phyloP scores from a whole-genome alignment of 1,284 basidiomycete genomes.

The Polyporus tsugae region DNA sequence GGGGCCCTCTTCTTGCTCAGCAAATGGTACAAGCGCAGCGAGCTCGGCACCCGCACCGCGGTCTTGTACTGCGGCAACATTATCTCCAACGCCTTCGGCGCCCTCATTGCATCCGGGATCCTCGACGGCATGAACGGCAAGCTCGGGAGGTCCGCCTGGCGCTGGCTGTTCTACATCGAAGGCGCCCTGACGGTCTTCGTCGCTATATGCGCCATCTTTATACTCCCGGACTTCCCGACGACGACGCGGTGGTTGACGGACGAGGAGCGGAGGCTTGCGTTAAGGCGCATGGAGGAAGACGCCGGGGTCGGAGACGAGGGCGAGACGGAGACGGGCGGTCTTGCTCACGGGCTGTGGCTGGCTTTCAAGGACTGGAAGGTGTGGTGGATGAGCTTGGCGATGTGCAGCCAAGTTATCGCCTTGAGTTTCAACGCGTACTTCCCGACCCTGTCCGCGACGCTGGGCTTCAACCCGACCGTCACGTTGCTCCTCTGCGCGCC shows the following conservation, averaged over 20 bases:
- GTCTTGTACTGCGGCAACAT: conserved; percentile 78
- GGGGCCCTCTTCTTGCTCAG: conserved; percentile 69
- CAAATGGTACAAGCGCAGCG: conserved; percentile 76
- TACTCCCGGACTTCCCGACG: conserved; percentile 82
- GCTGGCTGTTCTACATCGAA: conserved; percentile 80
- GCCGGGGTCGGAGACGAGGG: conserved; percentile 57
- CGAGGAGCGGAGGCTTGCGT: conserved; percentile 70
- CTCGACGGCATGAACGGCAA: conserved; percentile 74
- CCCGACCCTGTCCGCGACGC: conserved; percentile 72
- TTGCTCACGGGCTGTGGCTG: conserved; percentile 57
- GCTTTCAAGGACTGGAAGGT: conserved; percentile 79
- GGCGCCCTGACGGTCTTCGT: conserved; percentile 71
- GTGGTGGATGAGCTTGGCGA: conserved; percentile 70
- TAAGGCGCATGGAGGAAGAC: conserved; percentile 80
- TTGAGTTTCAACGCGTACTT: conserved; percentile 81
- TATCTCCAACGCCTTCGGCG: conserved; percentile 85
- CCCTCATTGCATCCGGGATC: conserved; percentile 80
- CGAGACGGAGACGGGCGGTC: conserved; percentile 45
- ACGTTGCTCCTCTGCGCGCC: conserved; percentile 80
- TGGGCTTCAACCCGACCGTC: conserved; percentile 72
- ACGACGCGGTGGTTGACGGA: conserved; percentile 65
- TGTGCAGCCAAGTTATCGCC: conserved; percentile 59
- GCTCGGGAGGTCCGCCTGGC: conserved; percentile 80
- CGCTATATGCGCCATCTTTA: conserved; percentile 66
- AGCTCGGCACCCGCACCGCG: conserved; percentile 79